Conservation (phyloP, 2,329 filamentous ascomycete genomes). For the Thielaviopsis populi region DNA sequence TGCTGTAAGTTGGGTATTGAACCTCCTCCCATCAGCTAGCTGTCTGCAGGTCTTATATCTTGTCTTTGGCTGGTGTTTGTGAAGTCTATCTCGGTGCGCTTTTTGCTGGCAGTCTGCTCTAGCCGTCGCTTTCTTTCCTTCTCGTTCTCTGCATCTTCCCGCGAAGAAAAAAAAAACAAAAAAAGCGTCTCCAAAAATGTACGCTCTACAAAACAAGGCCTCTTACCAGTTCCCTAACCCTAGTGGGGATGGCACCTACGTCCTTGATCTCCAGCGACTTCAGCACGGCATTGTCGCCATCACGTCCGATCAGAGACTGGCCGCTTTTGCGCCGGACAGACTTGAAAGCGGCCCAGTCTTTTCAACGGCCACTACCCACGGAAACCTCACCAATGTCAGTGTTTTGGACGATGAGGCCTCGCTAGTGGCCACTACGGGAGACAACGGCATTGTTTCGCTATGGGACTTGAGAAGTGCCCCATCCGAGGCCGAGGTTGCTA, state of each 20-base stretch:
- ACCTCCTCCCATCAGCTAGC: not conserved
- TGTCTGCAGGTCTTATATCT: not conserved
- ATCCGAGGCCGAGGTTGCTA: conserved; percentile 27
- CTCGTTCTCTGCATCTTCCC: not conserved
- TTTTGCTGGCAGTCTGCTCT: not conserved
- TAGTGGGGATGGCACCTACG: conserved; percentile 14
- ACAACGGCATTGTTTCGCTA: conserved; percentile 51
- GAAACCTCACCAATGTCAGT: conserved; percentile 48
- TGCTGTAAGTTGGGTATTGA: not conserved
- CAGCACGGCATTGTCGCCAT: conserved; percentile 7
- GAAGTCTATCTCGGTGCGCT: not conserved
- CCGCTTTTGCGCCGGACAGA: conserved; percentile 12
- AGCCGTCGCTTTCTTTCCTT: not conserved
- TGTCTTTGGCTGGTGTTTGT: too few species aligned
- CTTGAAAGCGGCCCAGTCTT: conserved; percentile 36
- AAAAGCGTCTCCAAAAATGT: conserved; percentile 8
- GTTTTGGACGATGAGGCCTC: conserved; percentile 37
- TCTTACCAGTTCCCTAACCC: conserved; percentile 15
- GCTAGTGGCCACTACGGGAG: conserved; percentile 52
- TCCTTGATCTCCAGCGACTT: conserved; percentile 14
- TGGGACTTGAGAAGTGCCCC: conserved; percentile 46
- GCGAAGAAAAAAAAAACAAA: not conserved
- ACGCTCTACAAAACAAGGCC: conserved; percentile 13
- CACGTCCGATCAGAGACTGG: conserved; percentile 12
- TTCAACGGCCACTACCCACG: conserved; percentile 32